Conservation (phyloP, 495 filamentous ascomycete genomes). For the Chaetomium cochliodes region DNA sequence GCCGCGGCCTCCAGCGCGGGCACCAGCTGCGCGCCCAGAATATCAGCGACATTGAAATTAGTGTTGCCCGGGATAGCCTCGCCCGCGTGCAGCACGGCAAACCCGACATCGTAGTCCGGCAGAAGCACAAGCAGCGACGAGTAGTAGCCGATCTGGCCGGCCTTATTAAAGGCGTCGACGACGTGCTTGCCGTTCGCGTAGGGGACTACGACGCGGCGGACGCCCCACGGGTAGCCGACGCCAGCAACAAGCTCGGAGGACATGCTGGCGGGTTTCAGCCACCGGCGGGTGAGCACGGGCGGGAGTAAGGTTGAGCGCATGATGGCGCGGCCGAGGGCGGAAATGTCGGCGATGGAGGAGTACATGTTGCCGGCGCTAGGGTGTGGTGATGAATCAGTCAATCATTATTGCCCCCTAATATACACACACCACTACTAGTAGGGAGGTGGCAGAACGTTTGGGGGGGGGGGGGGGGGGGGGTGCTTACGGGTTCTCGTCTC, state of each 20-base stretch:
- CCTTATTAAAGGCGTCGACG: slow-evolving; percentile 53
- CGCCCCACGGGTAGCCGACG: slow-evolving; percentile 60
- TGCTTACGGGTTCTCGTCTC: slow-evolving; percentile 42
- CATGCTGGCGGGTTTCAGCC: slow-evolving; percentile 56
- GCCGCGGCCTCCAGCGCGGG: slow-evolving; percentile 49
- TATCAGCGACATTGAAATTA: slow-evolving; percentile 49
- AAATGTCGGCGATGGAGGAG: slow-evolving; percentile 53
- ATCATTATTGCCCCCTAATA: too few species aligned
- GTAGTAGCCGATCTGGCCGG: slow-evolving; percentile 50
- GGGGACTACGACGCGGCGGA: slow-evolving; percentile 41
- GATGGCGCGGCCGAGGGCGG: slow-evolving; percentile 55
- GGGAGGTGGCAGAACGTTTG: too few species aligned
- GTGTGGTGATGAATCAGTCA: neutral
- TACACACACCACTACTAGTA: too few species aligned
- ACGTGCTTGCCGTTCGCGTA: slow-evolving; percentile 47
- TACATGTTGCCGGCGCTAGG: slow-evolving; percentile 57
- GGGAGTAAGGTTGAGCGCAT: slow-evolving; percentile 50
- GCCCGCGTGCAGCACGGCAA: slow-evolving; percentile 41
- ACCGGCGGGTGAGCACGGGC: slow-evolving; percentile 48
- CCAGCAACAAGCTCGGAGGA: slow-evolving; percentile 48
- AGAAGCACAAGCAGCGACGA: slow-evolving; percentile 46
- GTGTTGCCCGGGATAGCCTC: slow-evolving; percentile 48
- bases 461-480: neutral
- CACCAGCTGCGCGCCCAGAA: slow-evolving; percentile 43
- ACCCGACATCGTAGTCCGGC: slow-evolving; percentile 54